Conservation (phyloP, 106 monocot species). For the Platanthera guangdongensis region DNA sequence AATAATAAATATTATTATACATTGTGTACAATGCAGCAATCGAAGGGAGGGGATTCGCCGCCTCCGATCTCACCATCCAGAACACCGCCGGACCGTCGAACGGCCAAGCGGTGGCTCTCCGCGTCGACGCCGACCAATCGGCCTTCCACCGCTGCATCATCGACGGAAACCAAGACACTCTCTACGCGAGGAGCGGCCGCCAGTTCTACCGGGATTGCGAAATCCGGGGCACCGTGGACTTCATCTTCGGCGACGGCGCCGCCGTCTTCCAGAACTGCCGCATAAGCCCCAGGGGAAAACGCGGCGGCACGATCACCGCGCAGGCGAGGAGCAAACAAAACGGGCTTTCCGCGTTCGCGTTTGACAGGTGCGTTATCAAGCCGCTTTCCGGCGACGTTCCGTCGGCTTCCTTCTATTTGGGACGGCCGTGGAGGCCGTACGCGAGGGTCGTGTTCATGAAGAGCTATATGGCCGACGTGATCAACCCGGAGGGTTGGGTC, state of each 20-base stretch:
- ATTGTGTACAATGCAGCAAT: not conserved
- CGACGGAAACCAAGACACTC: slow-evolving; percentile 32
- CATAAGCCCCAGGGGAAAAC: slow-evolving; percentile 6
- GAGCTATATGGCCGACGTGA: slow-evolving; percentile 3
- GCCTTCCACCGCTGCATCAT: slow-evolving; percentile 25
- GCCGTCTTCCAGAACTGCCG: slow-evolving; percentile 21
- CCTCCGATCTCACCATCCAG: slow-evolving; percentile 12
- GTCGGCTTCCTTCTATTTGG: slow-evolving; percentile 3
- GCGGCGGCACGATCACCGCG: slow-evolving; percentile 15
- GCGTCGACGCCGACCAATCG: slow-evolving; percentile 11
- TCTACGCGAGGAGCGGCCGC: slow-evolving; percentile 12
- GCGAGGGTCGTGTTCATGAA: slow-evolving; percentile 24
- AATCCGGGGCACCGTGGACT: slow-evolving; percentile 28
- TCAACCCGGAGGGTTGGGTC: slow-evolving; percentile 19
- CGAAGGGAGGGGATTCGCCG: slow-evolving; percentile 19
- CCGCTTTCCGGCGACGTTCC: not conserved
- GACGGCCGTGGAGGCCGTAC: slow-evolving; percentile 28
- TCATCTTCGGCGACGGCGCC: slow-evolving; percentile 28
- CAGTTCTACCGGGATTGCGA: slow-evolving; percentile 32
- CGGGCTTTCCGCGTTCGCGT: not conserved
- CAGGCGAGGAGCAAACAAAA: not conserved
- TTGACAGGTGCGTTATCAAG: not conserved
- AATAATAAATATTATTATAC: too few relatives aligned
- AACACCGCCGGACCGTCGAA: slow-evolving; percentile 25
- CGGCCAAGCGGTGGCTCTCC: slow-evolving; percentile 24